A percentile compares a stretch with the other conserved stretches of the same genome.
Evolutionary conservation across 495 filamentous ascomycete species (phyloP).

Genomic region (Neurospora pannonica): DNA sequence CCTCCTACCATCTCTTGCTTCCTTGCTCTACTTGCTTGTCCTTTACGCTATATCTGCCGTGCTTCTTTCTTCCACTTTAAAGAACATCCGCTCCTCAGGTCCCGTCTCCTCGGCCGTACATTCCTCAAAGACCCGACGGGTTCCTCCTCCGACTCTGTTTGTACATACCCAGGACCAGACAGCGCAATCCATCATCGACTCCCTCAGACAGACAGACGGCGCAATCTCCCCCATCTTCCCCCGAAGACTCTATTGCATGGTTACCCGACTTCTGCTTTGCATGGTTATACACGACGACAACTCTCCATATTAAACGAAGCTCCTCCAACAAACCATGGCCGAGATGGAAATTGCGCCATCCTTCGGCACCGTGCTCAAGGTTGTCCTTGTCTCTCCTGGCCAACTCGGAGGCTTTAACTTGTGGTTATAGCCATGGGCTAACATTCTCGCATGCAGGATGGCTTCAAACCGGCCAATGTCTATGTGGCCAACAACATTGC

Average conservation of each 20-base stretch:
- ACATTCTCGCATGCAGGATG: slow-evolving; percentile 50
- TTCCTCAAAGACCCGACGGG: neutral
- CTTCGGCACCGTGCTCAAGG: slow-evolving; percentile 89
- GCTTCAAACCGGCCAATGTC: slow-evolving; percentile 84
- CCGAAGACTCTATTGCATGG: slow-evolving; percentile 3
- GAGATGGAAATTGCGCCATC: slow-evolving; percentile 64
- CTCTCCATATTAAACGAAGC: neutral
- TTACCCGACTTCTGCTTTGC: slow-evolving; percentile 3
- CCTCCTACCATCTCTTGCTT: neutral
- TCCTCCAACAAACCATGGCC: slow-evolving; percentile 45
- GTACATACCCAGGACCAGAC: neutral
- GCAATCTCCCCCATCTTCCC: neutral
- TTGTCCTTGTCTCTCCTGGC: slow-evolving; percentile 24
- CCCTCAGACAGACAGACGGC: neutral
- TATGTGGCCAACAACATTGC: slow-evolving; percentile 85
- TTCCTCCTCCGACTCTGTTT: neutral
- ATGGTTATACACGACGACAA: slow-evolving; percentile 15
- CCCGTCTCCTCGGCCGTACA: neutral
- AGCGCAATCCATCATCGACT: neutral
- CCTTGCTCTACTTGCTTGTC: neutral
- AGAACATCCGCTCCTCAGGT: neutral
- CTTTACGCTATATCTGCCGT: neutral
- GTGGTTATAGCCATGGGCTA: slow-evolving; percentile 2
- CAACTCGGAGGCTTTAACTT: neutral
- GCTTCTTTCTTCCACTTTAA: neutral